phyloP scores from a whole-genome alignment of 225 moss, liverwort and hornwort genomes.

The Sphagnum tenellum region DNA sequence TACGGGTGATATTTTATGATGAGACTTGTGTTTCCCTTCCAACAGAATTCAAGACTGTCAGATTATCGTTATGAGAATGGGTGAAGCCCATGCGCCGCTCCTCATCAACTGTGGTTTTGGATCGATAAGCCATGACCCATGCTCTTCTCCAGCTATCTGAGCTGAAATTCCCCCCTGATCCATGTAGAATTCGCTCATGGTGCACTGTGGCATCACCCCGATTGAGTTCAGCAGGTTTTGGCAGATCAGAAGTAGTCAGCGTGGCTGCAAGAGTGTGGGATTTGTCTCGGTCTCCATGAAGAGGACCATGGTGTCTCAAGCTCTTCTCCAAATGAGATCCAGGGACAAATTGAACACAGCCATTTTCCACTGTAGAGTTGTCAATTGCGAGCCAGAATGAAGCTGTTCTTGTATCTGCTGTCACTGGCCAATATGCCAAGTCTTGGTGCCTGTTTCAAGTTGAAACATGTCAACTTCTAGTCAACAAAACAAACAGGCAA shows the following conservation, averaged over 20 bases:
- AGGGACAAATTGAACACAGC: constrained; percentile 76
- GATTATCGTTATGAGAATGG: constrained; percentile 81
- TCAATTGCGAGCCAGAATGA: constrained; percentile 97
- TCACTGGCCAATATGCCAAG: constrained; percentile 93
- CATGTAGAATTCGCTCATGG: constrained; percentile 71
- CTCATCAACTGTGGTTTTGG: constrained; percentile 47
- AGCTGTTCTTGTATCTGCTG: constrained; percentile 72
- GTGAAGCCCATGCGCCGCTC: constrained; percentile 79
- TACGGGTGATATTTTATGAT: not conserved
- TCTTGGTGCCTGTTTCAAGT: constrained; percentile 65
- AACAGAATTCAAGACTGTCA: constrained; percentile 72
- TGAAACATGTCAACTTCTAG: no score
- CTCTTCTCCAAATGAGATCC: constrained; percentile 58
- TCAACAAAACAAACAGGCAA: no score
- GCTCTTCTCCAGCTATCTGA: constrained; percentile 78
- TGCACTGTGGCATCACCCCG: constrained; percentile 79
- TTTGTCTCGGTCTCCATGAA: constrained; percentile 89
- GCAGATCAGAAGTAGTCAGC: constrained; percentile 40
- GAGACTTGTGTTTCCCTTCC: constrained; percentile 28
- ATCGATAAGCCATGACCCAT: constrained; percentile 82
- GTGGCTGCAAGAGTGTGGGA: constrained; percentile 72
- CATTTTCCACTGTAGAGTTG: constrained; percentile 54
- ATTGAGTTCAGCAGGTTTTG: constrained; percentile 55
- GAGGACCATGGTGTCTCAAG: constrained; percentile 59
- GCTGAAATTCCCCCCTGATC: constrained; percentile 80